A percentile compares a stretch with the other conserved stretches of the same genome.
Evolutionary conservation across 768 basidiomycete genomes (phyloP).

Genomic region (Lentinus tigrinus): DNA sequence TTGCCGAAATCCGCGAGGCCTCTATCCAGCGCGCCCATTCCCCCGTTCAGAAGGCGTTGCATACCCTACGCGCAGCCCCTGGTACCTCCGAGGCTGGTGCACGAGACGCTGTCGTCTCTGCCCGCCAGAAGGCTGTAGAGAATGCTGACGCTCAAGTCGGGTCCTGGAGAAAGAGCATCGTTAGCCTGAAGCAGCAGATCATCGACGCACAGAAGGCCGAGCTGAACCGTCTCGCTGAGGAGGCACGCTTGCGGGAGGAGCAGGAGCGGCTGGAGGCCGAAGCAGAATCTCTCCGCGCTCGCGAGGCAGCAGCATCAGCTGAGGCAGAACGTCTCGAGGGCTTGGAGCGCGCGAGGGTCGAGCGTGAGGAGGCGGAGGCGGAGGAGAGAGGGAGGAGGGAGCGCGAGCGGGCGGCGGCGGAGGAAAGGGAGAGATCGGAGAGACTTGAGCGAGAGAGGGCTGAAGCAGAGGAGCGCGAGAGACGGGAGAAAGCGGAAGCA

Average conservation of each 20-base stretch:
- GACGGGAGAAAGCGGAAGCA: not conserved
- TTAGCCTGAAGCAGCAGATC: constrained; percentile 31
- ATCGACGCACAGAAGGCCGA: constrained; percentile 45
- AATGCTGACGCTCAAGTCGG: constrained; percentile 49
- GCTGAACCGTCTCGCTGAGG: constrained; percentile 31
- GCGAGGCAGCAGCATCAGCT: constrained; percentile 8
- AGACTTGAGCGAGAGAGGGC: constrained; percentile 1
- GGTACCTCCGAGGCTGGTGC: constrained; percentile 41
- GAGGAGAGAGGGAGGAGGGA: constrained; percentile 31
- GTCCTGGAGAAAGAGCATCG: constrained; percentile 44
- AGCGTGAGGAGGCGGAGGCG: constrained; percentile 14
- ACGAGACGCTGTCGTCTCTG: constrained; percentile 47
- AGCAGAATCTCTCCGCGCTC: constrained; percentile 12
- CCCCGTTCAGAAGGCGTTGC: constrained; percentile 52
- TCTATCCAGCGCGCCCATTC: constrained; percentile 49
- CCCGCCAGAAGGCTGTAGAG: constrained; percentile 50
- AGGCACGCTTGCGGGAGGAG: constrained; percentile 21
- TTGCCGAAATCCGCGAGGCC: constrained; percentile 34
- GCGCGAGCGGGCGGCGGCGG: constrained; percentile 24
- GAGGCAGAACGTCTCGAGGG: constrained; percentile 18
- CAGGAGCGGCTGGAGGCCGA: constrained; percentile 20
- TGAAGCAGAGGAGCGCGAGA: constrained; percentile 5
- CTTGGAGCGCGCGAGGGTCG: constrained; percentile 20
- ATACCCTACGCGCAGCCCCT: constrained; percentile 51
- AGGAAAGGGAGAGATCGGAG: constrained; percentile 23